Base-by-base conservation (phyloP, 2,329 filamentous ascomycete species). In the Fusarium sp. region DNA sequence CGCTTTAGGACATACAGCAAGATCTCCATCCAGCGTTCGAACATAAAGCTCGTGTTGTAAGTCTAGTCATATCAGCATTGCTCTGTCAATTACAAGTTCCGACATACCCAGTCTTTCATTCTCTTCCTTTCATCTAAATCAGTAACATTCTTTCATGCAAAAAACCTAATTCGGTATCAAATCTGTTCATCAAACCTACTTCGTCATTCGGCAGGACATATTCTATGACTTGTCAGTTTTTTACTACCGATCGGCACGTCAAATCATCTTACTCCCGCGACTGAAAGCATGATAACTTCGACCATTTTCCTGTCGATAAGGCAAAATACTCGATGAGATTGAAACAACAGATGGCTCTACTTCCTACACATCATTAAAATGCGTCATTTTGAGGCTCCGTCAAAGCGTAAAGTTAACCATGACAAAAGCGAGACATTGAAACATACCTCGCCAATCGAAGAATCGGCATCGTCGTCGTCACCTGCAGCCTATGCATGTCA, bases 81-180 rank as follows among this genome's bases (percentile, higher is more conserved):
- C 4, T 9, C 16, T 5, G 2, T 2, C 2, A 8, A 23, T 9
- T 11, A 16, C 1, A 3, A 9, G n/a, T 12, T 2, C 6, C 5
- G 16, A 9, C 18, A 44, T 44, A 57, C 53, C 53, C 0, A 57
- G 38, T 23, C 53, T 25, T 23, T 57, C 53, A 19, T 57, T 57
- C 16, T 57, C 53, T 21, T 44, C 38, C 53, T 57, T 30, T 23
- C 5, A 18, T 50, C 15, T 7, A 28, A 32, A 12, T 57, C 13
- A 57, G n/a, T 44, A 44, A 12, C 30, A 23, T 12, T 9, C 5
- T 5, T 2, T 19, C 9, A 37, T 37, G 32, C 12, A 37, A 21
- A 53, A 25, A 2, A 0, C 38, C n/a, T 4, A 3, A 42, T 25
- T 1, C 9, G n/a, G 21, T 11, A 23, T 57, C 3, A 3, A 6